Base-by-base conservation (phyloP, 345 rosid species). In the Euphorbia peplus region DNA sequence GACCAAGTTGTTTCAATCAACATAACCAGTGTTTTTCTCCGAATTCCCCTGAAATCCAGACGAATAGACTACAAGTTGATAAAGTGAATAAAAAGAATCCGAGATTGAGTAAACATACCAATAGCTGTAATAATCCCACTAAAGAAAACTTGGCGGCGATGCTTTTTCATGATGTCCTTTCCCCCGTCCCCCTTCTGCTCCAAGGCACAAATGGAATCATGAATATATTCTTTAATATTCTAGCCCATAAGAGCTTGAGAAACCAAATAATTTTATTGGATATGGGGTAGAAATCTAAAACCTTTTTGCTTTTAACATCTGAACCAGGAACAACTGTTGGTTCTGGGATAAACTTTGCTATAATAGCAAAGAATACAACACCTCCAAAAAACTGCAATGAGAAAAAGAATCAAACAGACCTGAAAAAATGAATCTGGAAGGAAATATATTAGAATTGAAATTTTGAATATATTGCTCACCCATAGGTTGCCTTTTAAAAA, bases 101-200 rank as follows among this genome's bases (percentile, higher is more conserved):
- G 46, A 51, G 60, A 71, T 3, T 61, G 63, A 41, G 60, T 66
- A 71, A 67, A 44, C 74, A 76, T 80, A 89, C 98, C 99, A 69
- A 95, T 81, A 74, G 99, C 97, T 59, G 98, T 93, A 73, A 93
- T 70, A 57, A 93, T 83, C 64, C 98, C 98, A 72, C 97, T 93
- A 57, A 83, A 91, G 30, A 93, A 77, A 69, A 93, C 98, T 81
- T 93, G 97, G 6, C 86, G 89, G 25, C 93, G 95, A 65, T 84
- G 95, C 88, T 87, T 93, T 85, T 88, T 93, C 83, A 87, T 83
- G 37, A 80, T 60, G 79, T 93, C 97, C 73, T 93, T 93, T 64
- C 88, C 96, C 64, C 86, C 84, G 68, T 86, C 93, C 52, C 78
- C 84, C 64, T 67, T 77, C 70, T 93, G 90, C 73, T 69, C 54